These are phyloP conservation scores for Penicillium capsulatum DNA, from an alignment of 2,329 filamentous ascomycete species.

Conservation along the genomic window DNA sequence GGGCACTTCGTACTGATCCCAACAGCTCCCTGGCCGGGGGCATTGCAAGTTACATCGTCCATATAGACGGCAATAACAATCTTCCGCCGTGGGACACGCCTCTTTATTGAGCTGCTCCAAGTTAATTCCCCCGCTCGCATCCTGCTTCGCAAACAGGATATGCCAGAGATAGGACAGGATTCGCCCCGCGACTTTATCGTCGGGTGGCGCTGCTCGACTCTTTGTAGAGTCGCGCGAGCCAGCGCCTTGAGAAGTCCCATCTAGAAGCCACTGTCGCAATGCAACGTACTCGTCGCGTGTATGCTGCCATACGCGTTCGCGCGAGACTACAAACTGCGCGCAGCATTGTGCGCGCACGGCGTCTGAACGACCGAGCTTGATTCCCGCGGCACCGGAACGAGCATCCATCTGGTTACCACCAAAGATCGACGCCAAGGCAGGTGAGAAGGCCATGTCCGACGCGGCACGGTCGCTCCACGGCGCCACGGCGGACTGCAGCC, in stretches of 20 bases:
- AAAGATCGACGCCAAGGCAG: slow-evolving; percentile 35
- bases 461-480: slow-evolving; percentile 44
- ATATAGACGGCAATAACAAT: slow-evolving; percentile 47
- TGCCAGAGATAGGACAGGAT: slow-evolving; percentile 51
- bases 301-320: slow-evolving; percentile 48
- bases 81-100: slow-evolving; percentile 37
- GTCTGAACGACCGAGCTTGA: slow-evolving; percentile 41
- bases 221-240: slow-evolving; percentile 3
- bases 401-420: slow-evolving; percentile 25
- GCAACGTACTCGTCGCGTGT: slow-evolving; percentile 50
- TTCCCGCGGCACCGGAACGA: neutral
- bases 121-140: slow-evolving; percentile 25
- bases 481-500: slow-evolving; percentile 35
- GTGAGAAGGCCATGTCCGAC: slow-evolving; percentile 38
- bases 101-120: slow-evolving; percentile 36
- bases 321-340: slow-evolving; percentile 53
- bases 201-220: slow-evolving; percentile 34
- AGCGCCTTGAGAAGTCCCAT: slow-evolving; percentile 25
- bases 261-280: slow-evolving; percentile 52
- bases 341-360: slow-evolving; percentile 50
- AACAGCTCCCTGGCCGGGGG: slow-evolving; percentile 31
- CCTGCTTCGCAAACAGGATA: slow-evolving; percentile 42
- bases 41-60: slow-evolving; percentile 40
- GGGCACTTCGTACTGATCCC: slow-evolving; percentile 41
- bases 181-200: slow-evolving; percentile 45